Evolutionary conservation across 2,329 filamentous ascomycete genomes (phyloP).

Genomic region (Magnaporthiopsis rhizophila): DNA sequence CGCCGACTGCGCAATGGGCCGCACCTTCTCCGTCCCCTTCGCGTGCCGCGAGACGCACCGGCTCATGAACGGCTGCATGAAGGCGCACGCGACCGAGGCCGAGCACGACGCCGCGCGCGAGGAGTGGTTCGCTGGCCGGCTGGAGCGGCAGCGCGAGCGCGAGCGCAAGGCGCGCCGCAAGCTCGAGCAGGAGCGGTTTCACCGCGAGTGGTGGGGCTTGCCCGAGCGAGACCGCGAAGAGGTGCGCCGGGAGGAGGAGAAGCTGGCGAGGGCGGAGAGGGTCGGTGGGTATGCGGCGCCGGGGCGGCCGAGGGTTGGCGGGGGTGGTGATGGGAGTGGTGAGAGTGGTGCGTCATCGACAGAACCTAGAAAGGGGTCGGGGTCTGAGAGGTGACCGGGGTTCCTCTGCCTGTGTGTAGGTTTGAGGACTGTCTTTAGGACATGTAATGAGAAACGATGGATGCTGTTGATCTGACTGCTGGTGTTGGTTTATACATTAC

Average conservation of each 20-base stretch:
- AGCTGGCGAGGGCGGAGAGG: conserved; percentile 40
- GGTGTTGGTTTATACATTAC: too few relatives aligned
- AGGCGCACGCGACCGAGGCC: conserved; percentile 70
- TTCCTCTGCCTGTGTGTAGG: too few relatives aligned
- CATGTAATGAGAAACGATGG: too few relatives aligned
- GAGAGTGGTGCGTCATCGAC: neutral
- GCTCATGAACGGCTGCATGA: conserved; percentile 92
- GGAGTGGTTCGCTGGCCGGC: conserved; percentile 81
- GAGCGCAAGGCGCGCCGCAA: conserved; percentile 55
- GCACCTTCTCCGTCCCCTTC: conserved; percentile 83
- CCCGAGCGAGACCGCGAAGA: conserved; percentile 47
- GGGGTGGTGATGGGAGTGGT: conserved; percentile 2
- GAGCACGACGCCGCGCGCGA: conserved; percentile 84
- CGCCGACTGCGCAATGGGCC: conserved; percentile 77
- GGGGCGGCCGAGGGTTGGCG: conserved; percentile 21
- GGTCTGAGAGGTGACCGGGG: conserved; percentile 3
- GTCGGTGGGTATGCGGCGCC: conserved; percentile 44
- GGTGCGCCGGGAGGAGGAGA: conserved; percentile 42
- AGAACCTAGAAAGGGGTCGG: conserved; percentile 3
- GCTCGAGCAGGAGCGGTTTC: conserved; percentile 55
- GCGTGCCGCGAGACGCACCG: conserved; percentile 72
- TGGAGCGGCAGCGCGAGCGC: conserved; percentile 60
- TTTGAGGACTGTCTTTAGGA: too few relatives aligned
- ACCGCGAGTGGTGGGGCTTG: conserved; percentile 61
- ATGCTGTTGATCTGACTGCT: too few relatives aligned